These are phyloP conservation scores for Pholiota conissans DNA, from an alignment of 768 basidiomycete species.

Conservation along the genomic window DNA sequence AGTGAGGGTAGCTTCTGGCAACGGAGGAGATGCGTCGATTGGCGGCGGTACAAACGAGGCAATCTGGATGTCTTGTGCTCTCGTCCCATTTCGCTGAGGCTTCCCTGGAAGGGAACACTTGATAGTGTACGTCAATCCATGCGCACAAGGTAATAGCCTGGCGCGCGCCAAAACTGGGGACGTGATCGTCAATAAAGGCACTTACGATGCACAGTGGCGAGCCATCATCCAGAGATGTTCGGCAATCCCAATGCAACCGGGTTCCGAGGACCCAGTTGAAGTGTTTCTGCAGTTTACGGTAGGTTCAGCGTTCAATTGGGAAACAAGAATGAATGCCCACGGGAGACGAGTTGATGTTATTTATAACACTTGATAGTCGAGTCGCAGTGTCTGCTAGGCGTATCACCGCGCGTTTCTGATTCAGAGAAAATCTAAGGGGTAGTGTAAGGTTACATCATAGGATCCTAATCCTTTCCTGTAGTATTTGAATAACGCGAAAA, in stretches of 20 bases:
- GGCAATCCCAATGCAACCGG: slow-evolving; percentile 48
- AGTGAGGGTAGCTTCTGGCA: slow-evolving; percentile 44
- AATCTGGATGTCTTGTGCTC: slow-evolving; percentile 31
- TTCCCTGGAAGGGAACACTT: background rate
- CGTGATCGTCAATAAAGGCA: slow-evolving; percentile 10
- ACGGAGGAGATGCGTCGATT: slow-evolving; percentile 43
- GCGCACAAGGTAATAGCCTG: background rate
- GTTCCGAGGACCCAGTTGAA: slow-evolving; percentile 41
- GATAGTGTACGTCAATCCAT: background rate
- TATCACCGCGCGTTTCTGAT: slow-evolving; percentile 40
- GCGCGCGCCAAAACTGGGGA: too few relatives aligned
- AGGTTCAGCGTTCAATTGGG: background rate
- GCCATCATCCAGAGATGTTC: slow-evolving; percentile 42
- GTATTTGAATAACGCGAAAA: too few relatives aligned
- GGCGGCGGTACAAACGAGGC: slow-evolving; percentile 50
- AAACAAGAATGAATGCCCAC: slow-evolving; percentile 17
- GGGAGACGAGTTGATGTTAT: slow-evolving; percentile 23
- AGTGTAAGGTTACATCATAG: slow-evolving; percentile 7
- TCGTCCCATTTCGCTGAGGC: background rate
- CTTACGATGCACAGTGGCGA: slow-evolving; percentile 47
- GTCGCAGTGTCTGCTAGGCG: slow-evolving; percentile 39
- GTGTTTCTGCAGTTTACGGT: slow-evolving; percentile 29
- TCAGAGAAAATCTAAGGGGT: slow-evolving; percentile 35
- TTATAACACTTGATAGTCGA: slow-evolving; percentile 39
- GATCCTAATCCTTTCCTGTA: too few relatives aligned